Evolutionary conservation across 1,284 basidiomycete genomes (phyloP).

Genomic region (Clitocybe nebularis): DNA sequence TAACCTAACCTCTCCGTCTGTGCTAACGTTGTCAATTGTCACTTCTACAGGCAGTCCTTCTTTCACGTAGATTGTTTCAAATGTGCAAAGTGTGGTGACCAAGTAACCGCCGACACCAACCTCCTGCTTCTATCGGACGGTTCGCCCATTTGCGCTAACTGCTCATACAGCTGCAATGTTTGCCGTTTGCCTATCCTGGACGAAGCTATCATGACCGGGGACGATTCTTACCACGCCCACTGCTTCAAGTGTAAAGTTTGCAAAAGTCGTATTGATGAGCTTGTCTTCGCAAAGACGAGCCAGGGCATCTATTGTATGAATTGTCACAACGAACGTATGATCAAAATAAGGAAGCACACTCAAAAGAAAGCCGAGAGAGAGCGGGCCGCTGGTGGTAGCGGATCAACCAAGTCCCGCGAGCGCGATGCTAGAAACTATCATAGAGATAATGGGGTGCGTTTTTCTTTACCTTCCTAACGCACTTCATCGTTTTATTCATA

Average conservation of each 20-base stretch:
- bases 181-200: slow-evolving; percentile 91
- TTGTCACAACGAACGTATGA: slow-evolving; percentile 96
- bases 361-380: slow-evolving; percentile 68
- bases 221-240: slow-evolving; percentile 97
- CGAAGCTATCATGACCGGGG: slow-evolving; percentile 98
- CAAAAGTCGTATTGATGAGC: slow-evolving; percentile 91
- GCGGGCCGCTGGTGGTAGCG: slow-evolving; percentile 32
- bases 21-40: slow-evolving; percentile 2
- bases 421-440: slow-evolving; percentile 33
- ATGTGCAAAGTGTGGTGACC: slow-evolving; percentile 77
- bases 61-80: slow-evolving; percentile 83
- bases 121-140: slow-evolving; percentile 94
- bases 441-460: slow-evolving; percentile 38
- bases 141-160: slow-evolving; percentile 94
- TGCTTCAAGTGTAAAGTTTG: slow-evolving; percentile 99
- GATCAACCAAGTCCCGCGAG: slow-evolving; percentile 42
- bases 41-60: slow-evolving; percentile 65
- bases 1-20: background rate
- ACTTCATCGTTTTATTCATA: slow-evolving; percentile 4
- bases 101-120: slow-evolving; percentile 91
- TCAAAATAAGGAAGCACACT: slow-evolving; percentile 84
- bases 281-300: slow-evolving; percentile 97
- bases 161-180: slow-evolving; percentile 94
- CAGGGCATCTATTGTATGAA: slow-evolving; percentile 99
- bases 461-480: slow-evolving; percentile 6